Base-by-base conservation (phyloP, 805 yeast species). In the Pichia ethanolica region DNA sequence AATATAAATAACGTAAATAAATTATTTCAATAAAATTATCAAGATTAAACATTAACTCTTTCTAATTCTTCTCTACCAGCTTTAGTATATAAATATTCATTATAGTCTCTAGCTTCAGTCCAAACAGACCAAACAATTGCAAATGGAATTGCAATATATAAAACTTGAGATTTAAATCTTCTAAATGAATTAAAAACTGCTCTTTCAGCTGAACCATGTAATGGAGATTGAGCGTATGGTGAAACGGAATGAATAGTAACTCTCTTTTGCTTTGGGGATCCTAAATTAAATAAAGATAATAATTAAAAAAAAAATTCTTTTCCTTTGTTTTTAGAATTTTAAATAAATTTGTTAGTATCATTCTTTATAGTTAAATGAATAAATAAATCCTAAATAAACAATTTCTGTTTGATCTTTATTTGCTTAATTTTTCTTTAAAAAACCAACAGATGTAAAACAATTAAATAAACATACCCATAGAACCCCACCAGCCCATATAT, bases 401-500 rank as follows among this genome's bases (percentile, higher is more conserved):
- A 20, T 20, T 20, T 20, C 20, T 20, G 3, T 20, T 20, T 20
- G 20, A 20, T 20, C 20, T 20, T 20, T 20, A 20, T 20, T 20
- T 20, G 20, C 3, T 20, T 20, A 20, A 20, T 20, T 20, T 20
- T n/a, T n/a, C n/a, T n/a, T n/a, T n/a, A n/a, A n/a, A n/a, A n/a
- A n/a, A n/a, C n/a, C n/a, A n/a, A n/a, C n/a, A n/a, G n/a, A n/a
- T n/a, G n/a, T n/a, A n/a, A n/a, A n/a, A n/a, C n/a, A n/a, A n/a
- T 20, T 20, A 20, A 20, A 20, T 20, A n/a, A 10, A 39, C 42
- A 12, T 39, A 41, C 44, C 96, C 66, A 89, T 71, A 74, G 76
- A 70, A 66, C 97, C 97, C 97, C 97, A 89, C 97, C 97, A 89
- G 61, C 97, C 97, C 91, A 87, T 83, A 66, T 85, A 89, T 64